Percentiles rank a stretch among this genome's conserved stretches.
These are phyloP conservation scores for Neopestalotiopsis sp. DNA, from an alignment of 2,329 filamentous ascomycete species.

Conservation along the genomic window DNA sequence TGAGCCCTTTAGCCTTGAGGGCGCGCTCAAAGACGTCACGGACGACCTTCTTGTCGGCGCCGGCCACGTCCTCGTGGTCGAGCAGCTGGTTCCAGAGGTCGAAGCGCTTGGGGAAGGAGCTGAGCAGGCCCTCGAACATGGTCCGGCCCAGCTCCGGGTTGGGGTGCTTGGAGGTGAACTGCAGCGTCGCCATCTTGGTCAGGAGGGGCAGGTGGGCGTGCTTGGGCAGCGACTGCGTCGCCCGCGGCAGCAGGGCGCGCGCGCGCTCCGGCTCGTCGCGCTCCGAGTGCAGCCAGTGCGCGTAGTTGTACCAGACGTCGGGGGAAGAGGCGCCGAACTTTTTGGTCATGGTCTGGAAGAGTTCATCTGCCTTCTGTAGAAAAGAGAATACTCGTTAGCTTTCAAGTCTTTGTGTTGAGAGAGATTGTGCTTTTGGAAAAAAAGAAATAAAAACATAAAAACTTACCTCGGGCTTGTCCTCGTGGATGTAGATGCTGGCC, in stretches of 20 bases:
- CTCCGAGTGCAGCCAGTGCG: conserved; percentile 85
- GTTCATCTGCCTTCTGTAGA: conserved; percentile 78
- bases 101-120: conserved; percentile 84
- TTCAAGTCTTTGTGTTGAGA: neutral
- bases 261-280: conserved; percentile 73
- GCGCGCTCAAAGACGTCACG: conserved; percentile 85
- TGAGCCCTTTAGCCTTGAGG: conserved; percentile 71
- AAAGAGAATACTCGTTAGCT: conserved; percentile 33
- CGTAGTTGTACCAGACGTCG: conserved; percentile 92
- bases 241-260: conserved; percentile 79
- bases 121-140: conserved; percentile 87
- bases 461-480: conserved; percentile 81
- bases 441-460: neutral
- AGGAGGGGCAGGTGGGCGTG: conserved; percentile 74
- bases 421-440: neutral
- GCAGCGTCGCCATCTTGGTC: conserved; percentile 87
- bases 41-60: conserved; percentile 59
- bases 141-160: conserved; percentile 92
- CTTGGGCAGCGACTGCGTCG: conserved; percentile 80
- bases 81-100: conserved; percentile 94
- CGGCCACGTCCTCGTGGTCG: conserved; percentile 75
- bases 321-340: conserved; percentile 85
- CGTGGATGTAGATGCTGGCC: conserved; percentile 93
- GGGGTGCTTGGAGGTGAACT: conserved; percentile 84
- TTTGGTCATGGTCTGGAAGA: conserved; percentile 87